These are phyloP conservation scores for Viola pubescens DNA, from an alignment of 441 rosid genomes.

Conservation along the genomic window DNA sequence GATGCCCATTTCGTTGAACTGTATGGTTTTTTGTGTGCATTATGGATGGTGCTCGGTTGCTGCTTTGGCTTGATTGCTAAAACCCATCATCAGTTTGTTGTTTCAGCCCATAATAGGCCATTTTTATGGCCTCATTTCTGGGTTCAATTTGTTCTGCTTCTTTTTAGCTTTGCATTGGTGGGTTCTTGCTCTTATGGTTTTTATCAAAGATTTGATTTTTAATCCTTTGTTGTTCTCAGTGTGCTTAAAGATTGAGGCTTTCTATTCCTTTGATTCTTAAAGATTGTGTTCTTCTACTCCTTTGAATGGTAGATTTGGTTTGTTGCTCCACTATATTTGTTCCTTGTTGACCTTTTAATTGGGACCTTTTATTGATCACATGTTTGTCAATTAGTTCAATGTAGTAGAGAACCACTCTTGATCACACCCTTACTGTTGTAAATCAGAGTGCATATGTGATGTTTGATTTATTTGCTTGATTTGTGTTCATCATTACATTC, in stretches of 20 bases:
- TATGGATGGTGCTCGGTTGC: background rate
- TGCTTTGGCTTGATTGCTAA: constrained; percentile 15
- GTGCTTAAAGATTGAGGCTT: too few species aligned
- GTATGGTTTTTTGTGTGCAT: constrained; percentile 13
- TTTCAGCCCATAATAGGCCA: background rate
- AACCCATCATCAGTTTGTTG: constrained; percentile 14
- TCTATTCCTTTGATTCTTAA: too few species aligned
- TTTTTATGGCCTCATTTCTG: constrained; percentile 3
- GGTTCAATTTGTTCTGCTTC: constrained; percentile 3
- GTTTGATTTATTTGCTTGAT: background rate
- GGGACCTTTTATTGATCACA: background rate
- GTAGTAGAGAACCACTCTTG: constrained; percentile 4
- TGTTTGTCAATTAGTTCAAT: background rate
- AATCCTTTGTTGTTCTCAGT: too few species aligned
- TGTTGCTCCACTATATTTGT: too few species aligned
- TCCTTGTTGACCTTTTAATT: background rate
- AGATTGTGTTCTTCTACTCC: too few species aligned
- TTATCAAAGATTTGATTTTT: too few species aligned
- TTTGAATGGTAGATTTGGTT: too few species aligned
- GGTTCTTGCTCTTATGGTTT: constrained; percentile 1
- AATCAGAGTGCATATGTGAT: constrained; percentile 4
- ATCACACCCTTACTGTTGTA: background rate
- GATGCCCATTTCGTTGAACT: constrained; percentile 28
- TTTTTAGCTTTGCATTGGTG: constrained; percentile 9
- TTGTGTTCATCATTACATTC: background rate